phyloP scores from a whole-genome alignment of 768 basidiomycete genomes.

The Xanthoconium purpureum region DNA sequence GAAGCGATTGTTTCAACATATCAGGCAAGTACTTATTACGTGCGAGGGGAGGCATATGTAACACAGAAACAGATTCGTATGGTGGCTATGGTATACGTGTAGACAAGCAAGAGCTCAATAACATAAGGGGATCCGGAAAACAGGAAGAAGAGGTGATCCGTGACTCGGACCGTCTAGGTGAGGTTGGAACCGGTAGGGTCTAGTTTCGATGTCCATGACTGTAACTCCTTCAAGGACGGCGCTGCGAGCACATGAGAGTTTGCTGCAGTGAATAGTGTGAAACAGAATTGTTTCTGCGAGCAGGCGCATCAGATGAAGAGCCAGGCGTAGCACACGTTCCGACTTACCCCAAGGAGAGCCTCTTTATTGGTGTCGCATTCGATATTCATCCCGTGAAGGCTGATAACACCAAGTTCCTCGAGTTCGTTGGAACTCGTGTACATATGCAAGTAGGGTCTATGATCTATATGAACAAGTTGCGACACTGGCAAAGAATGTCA shows the following conservation, averaged over 20 bases:
- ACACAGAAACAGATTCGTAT: conserved; percentile 14
- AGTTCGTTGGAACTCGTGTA: conserved; percentile 82
- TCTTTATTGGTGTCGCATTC: conserved; percentile 88
- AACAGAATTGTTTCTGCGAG: conserved; percentile 73
- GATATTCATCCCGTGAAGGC: conserved; percentile 79
- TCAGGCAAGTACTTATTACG: neutral
- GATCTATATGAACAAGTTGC: conserved; percentile 3
- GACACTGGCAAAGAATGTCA: neutral
- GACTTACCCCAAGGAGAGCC: conserved; percentile 74
- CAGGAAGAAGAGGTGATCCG: neutral
- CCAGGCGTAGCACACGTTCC: neutral
- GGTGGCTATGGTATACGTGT: conserved; percentile 29
- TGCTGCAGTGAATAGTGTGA: conserved; percentile 87
- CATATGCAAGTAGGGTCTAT: conserved; percentile 85
- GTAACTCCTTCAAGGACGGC: conserved; percentile 75
- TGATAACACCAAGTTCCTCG: conserved; percentile 81
- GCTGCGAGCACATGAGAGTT: conserved; percentile 91
- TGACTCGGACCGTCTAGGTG: conserved; percentile 27
- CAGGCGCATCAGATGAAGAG: conserved; percentile 4
- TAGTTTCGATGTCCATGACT: conserved; percentile 79
- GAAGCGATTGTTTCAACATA: conserved; percentile 1
- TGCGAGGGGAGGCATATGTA: neutral
- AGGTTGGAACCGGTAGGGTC: conserved; percentile 73
- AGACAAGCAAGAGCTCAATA: conserved; percentile 21
- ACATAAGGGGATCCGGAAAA: conserved; percentile 9